These are phyloP conservation scores for Psidium friedrichsthalianum DNA, from an alignment of 345 rosid species.

Conservation along the genomic window DNA sequence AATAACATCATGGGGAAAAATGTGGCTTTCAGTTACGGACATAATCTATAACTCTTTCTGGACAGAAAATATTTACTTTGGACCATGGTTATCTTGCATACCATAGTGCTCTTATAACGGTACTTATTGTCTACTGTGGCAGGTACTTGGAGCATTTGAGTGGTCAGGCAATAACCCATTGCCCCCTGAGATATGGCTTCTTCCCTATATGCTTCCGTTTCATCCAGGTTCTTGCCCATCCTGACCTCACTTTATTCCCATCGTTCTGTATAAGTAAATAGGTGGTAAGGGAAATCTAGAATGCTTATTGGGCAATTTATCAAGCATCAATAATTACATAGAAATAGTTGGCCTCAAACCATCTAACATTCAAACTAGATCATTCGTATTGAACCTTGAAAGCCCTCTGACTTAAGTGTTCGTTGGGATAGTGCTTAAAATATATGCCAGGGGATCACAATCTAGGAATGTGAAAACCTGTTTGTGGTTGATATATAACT, in stretches of 20 bases:
- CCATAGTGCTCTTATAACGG: not conserved
- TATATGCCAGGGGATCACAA: not conserved
- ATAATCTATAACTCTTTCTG: conserved; percentile 5
- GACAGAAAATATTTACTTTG: not conserved
- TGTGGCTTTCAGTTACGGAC: conserved; percentile 95
- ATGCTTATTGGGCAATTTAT: not conserved
- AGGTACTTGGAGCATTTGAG: conserved; percentile 93
- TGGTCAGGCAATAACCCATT: conserved; percentile 97
- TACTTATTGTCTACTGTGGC: conserved; percentile 2
- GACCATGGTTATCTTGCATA: not conserved
- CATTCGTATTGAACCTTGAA: not conserved
- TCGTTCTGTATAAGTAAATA: not conserved
- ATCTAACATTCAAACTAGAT: not conserved
- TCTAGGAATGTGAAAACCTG: not conserved
- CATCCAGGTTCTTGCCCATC: conserved; percentile 66
- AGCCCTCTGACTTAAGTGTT: not conserved
- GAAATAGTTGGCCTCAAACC: not conserved
- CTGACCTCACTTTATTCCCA: not conserved
- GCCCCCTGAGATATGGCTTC: conserved; percentile 98
- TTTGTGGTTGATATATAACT: not conserved
- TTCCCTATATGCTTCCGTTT: conserved; percentile 69
- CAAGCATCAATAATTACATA: not conserved
- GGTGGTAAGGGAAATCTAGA: not conserved
- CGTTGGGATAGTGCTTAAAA: not conserved
- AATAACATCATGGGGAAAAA: conserved; percentile 92